Conservation (phyloP, 345 rosid species). For the Citrus inodora region DNA sequence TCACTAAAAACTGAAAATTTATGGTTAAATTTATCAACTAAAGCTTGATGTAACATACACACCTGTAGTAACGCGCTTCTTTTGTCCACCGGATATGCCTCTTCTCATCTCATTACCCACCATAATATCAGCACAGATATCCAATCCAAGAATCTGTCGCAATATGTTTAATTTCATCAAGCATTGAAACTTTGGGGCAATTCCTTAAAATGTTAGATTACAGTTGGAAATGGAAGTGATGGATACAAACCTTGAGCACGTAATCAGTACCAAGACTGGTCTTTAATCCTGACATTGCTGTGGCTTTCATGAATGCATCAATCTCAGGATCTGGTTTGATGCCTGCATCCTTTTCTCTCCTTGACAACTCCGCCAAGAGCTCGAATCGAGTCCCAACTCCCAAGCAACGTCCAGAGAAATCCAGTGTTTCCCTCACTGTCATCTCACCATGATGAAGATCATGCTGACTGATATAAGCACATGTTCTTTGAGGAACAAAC, state of each 20-base stretch:
- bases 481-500: conserved; percentile 58
- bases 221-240: neutral
- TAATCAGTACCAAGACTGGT: conserved; percentile 50
- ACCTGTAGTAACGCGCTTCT: conserved; percentile 63
- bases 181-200: neutral
- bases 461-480: conserved; percentile 60
- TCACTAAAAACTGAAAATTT: neutral
- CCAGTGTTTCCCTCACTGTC: conserved; percentile 59
- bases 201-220: neutral
- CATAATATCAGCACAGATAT: conserved; percentile 52
- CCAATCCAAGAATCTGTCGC: conserved; percentile 51
- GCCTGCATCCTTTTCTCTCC: conserved; percentile 48
- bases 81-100: conserved; percentile 66
- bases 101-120: conserved; percentile 66
- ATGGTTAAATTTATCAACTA: neutral
- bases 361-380: conserved; percentile 40
- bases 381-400: conserved; percentile 52
- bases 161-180: neutral
- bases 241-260: conserved; percentile 55
- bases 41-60: neutral
- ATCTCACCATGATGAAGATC: conserved; percentile 65
- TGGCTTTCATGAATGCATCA: conserved; percentile 72
- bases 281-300: conserved; percentile 39
- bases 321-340: conserved; percentile 57
- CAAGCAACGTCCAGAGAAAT: conserved; percentile 57